Conservation (phyloP, 371 early-diverging fungal genomes). For the Umbelopsis sp. region DNA sequence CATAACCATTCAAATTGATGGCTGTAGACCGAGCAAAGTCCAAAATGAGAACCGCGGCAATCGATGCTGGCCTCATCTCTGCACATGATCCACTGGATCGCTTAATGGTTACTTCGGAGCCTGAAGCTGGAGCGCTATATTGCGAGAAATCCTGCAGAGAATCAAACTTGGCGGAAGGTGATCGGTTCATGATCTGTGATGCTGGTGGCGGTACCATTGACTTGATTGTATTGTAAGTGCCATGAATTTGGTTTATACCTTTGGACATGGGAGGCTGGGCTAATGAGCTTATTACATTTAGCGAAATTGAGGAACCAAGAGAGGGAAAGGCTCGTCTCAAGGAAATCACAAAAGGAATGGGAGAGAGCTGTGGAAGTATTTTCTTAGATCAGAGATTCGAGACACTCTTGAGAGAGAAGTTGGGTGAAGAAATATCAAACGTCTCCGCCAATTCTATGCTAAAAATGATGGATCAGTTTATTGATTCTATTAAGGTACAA, state of each 20-base stretch:
- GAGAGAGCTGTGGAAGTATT: conserved; percentile 62
- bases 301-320: conserved; percentile 26
- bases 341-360: conserved; percentile 63
- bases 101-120: conserved; percentile 59
- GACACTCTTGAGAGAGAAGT: conserved; percentile 40
- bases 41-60: conserved; percentile 58
- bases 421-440: conserved; percentile 39
- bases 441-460: conserved; percentile 49
- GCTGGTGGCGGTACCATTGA: conserved; percentile 71
- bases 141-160: conserved; percentile 60
- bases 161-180: conserved; percentile 49
- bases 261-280: not conserved
- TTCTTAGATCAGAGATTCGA: conserved; percentile 56
- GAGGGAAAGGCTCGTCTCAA: conserved; percentile 40
- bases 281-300: not conserved
- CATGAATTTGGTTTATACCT: too few relatives aligned
- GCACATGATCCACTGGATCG: conserved; percentile 55
- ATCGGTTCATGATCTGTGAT: conserved; percentile 65
- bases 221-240: conserved; percentile 51
- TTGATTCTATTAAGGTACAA: conserved; percentile 44
- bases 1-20: conserved; percentile 27
- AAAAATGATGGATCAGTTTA: conserved; percentile 59
- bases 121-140: conserved; percentile 65
- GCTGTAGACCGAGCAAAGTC: conserved; percentile 43
- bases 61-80: conserved; percentile 51